These are phyloP conservation scores for Tricholoma sp. DNA, from an alignment of 768 basidiomycete species.

Conservation along the genomic window DNA sequence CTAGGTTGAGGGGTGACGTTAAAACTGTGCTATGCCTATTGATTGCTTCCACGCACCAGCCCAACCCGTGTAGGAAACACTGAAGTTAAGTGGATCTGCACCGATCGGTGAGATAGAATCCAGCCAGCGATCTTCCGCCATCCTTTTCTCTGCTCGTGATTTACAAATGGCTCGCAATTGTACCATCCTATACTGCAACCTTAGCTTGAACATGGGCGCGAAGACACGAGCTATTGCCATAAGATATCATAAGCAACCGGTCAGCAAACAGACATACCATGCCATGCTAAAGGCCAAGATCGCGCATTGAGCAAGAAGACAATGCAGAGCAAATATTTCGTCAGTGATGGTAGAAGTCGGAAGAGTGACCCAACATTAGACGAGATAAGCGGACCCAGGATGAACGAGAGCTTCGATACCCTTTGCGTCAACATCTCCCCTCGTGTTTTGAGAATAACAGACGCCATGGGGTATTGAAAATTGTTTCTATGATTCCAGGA, in stretches of 20 bases:
- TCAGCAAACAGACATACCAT: conserved; percentile 40
- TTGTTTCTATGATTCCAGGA: too few relatives aligned
- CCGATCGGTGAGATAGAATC: conserved; percentile 51
- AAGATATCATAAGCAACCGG: background rate
- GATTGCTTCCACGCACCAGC: conserved; percentile 45
- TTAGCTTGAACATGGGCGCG: conserved; percentile 35
- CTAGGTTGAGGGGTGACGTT: conserved; percentile 26
- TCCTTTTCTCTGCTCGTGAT: conserved; percentile 24
- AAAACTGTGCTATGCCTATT: background rate
- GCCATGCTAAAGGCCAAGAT: conserved; percentile 65
- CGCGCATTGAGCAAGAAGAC: conserved; percentile 55
- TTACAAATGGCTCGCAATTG: conserved; percentile 33
- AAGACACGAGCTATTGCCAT: conserved; percentile 46
- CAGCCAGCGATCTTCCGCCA: conserved; percentile 37
- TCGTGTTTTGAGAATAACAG: background rate
- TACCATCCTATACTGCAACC: conserved; percentile 28
- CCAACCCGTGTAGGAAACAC: conserved; percentile 39
- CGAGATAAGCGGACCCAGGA: conserved; percentile 3
- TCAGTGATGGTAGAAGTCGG: conserved; percentile 12
- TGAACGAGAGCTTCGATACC: background rate
- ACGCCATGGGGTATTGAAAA: background rate
- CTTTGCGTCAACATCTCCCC: conserved; percentile 2
- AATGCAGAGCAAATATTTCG: conserved; percentile 39
- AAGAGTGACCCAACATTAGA: conserved; percentile 4
- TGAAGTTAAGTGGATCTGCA: conserved; percentile 45